Percentiles rank a stretch among this genome's conserved stretches.
Conservation (phyloP, 1,284 basidiomycete species). For the Boletus sp. region DNA sequence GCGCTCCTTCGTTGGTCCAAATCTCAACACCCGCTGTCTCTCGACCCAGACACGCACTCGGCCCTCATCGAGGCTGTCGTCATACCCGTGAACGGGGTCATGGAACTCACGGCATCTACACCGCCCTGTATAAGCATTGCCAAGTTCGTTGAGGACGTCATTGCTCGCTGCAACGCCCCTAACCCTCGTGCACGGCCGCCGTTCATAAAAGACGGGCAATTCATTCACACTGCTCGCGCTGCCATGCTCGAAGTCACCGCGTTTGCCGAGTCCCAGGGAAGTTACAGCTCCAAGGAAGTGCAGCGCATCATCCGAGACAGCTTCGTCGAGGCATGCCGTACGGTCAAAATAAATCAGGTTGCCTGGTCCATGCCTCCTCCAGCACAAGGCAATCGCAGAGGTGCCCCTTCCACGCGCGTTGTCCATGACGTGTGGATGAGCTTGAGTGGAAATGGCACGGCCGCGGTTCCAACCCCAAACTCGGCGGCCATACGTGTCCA, state of each 20-base stretch:
- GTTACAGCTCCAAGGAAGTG: neutral
- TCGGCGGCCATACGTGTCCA: neutral
- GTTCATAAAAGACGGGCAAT: neutral
- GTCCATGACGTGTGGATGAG: neutral
- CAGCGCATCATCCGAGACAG: neutral
- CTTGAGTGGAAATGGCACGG: neutral
- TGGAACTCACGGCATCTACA: neutral
- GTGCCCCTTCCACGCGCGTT: fast-evolving
- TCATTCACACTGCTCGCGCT: neutral
- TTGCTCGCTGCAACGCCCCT: neutral
- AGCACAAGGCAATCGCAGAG: neutral
- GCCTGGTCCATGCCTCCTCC: neutral
- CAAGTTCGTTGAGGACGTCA: neutral
- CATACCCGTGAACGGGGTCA: neutral
- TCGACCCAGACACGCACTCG: neutral
- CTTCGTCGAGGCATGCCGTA: neutral
- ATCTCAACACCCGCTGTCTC: neutral
- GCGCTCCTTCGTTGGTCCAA: neutral
- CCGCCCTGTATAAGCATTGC: neutral
- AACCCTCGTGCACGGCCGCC: neutral
- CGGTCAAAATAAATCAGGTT: neutral
- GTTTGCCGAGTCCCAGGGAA: neutral
- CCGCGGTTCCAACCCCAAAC: no score
- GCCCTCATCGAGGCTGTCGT: neutral
- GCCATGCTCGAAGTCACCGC: neutral